Evolutionary conservation across 1,284 basidiomycete species (phyloP).

Genomic region (Apiotrichum brassicae): DNA sequence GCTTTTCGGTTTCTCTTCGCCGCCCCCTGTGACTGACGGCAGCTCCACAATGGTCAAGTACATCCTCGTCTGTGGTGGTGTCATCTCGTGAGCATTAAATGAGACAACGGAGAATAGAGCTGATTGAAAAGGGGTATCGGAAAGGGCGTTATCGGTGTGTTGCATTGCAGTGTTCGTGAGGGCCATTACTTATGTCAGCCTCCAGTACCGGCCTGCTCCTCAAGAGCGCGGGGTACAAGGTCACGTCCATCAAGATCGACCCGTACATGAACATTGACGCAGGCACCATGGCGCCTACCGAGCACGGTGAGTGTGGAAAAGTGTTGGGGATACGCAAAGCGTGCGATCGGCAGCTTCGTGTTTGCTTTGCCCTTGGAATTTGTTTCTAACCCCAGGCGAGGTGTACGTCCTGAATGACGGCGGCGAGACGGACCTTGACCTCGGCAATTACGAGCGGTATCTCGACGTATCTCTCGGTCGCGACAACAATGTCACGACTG

Average conservation of each 20-base stretch:
- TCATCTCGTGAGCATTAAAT: conserved; percentile 55
- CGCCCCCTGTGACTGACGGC: too few relatives aligned
- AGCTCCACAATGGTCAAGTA: conserved; percentile 62
- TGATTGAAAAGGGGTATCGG: conserved; percentile 93
- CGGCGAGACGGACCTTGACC: conserved; percentile 94
- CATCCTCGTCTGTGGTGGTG: conserved; percentile 83
- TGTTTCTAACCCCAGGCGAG: too few relatives aligned
- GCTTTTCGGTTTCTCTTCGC: too few relatives aligned
- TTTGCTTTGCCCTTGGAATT: too few relatives aligned
- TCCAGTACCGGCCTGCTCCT: conserved; percentile 94
- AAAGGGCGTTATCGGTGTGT: conserved; percentile 82
- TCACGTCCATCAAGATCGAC: conserved; percentile 99
- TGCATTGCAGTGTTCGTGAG: not conserved
- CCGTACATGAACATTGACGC: conserved; percentile 99
- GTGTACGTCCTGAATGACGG: conserved; percentile 98
- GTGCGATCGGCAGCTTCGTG: too few relatives aligned
- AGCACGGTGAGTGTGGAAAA: conserved; percentile 68
- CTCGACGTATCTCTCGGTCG: conserved; percentile 86
- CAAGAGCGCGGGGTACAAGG: conserved; percentile 91
- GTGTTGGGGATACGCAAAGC: too few relatives aligned
- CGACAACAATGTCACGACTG: conserved; percentile 98
- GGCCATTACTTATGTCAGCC: conserved; percentile 51
- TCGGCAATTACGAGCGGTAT: conserved; percentile 98
- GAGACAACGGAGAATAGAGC: too few relatives aligned
- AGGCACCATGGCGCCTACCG: conserved; percentile 97